phyloP scores from a whole-genome alignment of 2,329 filamentous ascomycete species.

The Cladosporium cucumerinum region DNA sequence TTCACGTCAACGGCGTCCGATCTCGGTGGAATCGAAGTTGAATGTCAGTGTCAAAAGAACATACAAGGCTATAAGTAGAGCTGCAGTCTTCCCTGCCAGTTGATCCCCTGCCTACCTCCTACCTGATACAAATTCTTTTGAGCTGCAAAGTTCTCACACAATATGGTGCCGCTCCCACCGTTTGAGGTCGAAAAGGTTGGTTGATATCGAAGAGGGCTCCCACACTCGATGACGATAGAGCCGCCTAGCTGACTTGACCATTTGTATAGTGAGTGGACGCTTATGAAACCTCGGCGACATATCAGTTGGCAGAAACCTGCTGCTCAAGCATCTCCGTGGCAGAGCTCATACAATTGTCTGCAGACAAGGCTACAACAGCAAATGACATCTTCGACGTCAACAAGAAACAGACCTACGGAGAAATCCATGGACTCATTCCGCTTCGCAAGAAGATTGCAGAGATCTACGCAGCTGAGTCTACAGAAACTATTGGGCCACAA shows the following conservation, averaged over 20 bases:
- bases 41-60: neutral
- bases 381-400: slow-evolving; percentile 48
- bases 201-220: neutral
- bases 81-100: neutral
- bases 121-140: neutral
- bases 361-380: slow-evolving; percentile 47
- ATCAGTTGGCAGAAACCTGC: slow-evolving; percentile 78
- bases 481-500: slow-evolving; percentile 33
- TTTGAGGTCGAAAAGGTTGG: neutral
- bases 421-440: slow-evolving; percentile 64
- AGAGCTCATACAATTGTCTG: slow-evolving; percentile 59
- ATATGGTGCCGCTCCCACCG: neutral
- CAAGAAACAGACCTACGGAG: slow-evolving; percentile 66
- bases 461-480: neutral
- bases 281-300: slow-evolving; percentile 51
- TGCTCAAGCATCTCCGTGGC: slow-evolving; percentile 70
- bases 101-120: neutral
- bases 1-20: neutral
- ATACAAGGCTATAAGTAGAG: neutral
- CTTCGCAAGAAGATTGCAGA: slow-evolving; percentile 54
- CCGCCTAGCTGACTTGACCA: neutral
- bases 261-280: slow-evolving; percentile 52
- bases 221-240: neutral
- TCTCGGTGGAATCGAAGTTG: neutral
- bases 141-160: neutral